Evolutionary conservation across 768 basidiomycete genomes (phyloP), one percentile per base, ranked within the genome.

Genomic region (Amanita pseudoporphyria): DNA sequence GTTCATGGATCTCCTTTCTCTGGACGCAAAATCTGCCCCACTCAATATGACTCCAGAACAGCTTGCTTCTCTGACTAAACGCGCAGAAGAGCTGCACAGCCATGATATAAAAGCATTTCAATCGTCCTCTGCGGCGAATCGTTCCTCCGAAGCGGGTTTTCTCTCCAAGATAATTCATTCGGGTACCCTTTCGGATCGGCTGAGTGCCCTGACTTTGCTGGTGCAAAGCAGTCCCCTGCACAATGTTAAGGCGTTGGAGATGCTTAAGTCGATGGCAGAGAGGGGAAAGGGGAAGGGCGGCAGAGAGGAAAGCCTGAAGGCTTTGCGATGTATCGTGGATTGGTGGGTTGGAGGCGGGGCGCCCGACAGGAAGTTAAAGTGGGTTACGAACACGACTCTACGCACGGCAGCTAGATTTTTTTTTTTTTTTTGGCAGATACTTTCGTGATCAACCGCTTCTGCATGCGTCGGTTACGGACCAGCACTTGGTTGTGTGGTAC

Each of bases 291-390:
- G 82, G 0, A 90, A 89, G 58, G 91, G 90, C 35, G 89, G 90
- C 3, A 75, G 94, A n/a, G 93, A 93, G 45, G 94, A n/a, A n/a
- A n/a, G n/a, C n/a, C n/a, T n/a, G n/a, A n/a, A n/a, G n/a, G n/a
- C n/a, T 2, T 61, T 95, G 48, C 74, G 94, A 37, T 95, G 93
- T 53, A 73, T 99, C 51, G 83, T 89, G 28, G 95, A 98, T 76
- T 97, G 95, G 93, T 96, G 93, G 91, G 78, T 87, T 40, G 93
- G 92, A 28, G 94, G 93, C 19, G 91, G 91, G n/a, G 87, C 82
- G 16, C 89, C 92, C 0, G 71, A 76, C 52, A 72, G 89, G 53
- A 98, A 98, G 62, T 75, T 97, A 21, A 89, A 77, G 88, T 93
- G 53, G 45, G 81, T 71, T n/a, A n/a, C 12, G 38, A 21, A 44